These are phyloP conservation scores for Verticillium alfalfae DNA, from an alignment of 2,329 filamentous ascomycete genomes.

Conservation along the genomic window DNA sequence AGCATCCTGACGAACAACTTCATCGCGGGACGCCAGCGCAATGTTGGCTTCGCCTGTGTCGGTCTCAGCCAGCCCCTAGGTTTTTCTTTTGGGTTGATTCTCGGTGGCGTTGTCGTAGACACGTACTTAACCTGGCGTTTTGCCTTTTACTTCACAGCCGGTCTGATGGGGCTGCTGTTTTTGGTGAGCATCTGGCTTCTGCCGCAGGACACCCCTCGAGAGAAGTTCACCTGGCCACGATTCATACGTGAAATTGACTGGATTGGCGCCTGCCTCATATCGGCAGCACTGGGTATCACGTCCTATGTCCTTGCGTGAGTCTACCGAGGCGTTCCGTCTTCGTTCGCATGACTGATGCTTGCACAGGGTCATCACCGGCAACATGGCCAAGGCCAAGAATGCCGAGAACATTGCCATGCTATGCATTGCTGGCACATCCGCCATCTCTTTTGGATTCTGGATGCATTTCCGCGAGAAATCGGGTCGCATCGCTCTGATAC, in stretches of 20 bases:
- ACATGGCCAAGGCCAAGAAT: slow-evolving; percentile 1
- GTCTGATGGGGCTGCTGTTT: slow-evolving; percentile 31
- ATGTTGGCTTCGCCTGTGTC: slow-evolving; percentile 25
- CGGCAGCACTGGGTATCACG: slow-evolving; percentile 4
- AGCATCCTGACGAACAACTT: slow-evolving; percentile 10
- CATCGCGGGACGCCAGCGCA: slow-evolving; percentile 9
- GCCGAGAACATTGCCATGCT: slow-evolving; percentile 6
- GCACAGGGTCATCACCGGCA: slow-evolving; percentile 3
- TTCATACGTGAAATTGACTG: slow-evolving; percentile 10
- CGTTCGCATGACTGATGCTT: background rate
- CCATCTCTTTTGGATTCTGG: background rate
- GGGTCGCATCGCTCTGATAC: slow-evolving; percentile 28
- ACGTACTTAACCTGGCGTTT: slow-evolving; percentile 9
- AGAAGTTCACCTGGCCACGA: slow-evolving; percentile 6
- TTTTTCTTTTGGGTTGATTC: slow-evolving; percentile 7
- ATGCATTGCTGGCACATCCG: background rate
- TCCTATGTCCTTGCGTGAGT: slow-evolving; percentile 10
- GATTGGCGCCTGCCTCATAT: slow-evolving; percentile 6
- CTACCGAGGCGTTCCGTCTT: slow-evolving; percentile 15
- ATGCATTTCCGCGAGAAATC: slow-evolving; percentile 1
- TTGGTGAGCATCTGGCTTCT: slow-evolving; percentile 31
- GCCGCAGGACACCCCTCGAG: slow-evolving; percentile 40
- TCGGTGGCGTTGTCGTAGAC: slow-evolving; percentile 9
- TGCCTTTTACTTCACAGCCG: slow-evolving; percentile 8
- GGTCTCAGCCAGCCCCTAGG: slow-evolving; percentile 10